Conservation (phyloP, 768 basidiomycete species). For the Collybiopsis confluens region DNA sequence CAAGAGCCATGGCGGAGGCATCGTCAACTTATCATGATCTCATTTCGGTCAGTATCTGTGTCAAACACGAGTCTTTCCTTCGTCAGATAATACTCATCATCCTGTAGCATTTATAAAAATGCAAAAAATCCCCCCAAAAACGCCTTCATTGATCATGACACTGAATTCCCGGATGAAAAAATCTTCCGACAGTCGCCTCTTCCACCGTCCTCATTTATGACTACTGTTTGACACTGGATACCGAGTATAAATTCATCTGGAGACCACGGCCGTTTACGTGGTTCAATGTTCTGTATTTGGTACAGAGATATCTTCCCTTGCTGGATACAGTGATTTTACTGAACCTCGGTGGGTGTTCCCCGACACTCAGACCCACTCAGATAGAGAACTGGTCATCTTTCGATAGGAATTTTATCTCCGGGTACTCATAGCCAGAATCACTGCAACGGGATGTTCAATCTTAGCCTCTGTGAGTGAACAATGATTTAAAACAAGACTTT, state of each 20-base stretch:
- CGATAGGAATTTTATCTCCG: not conserved
- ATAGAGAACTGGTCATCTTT: not conserved
- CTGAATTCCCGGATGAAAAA: too few relatives aligned
- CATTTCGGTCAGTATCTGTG: too few relatives aligned
- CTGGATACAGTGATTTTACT: not conserved
- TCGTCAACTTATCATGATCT: too few relatives aligned
- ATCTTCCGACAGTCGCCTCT: not conserved
- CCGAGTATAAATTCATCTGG: not conserved
- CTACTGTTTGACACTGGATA: not conserved
- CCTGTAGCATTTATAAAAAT: too few relatives aligned
- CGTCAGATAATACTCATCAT: too few relatives aligned
- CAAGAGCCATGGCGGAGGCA: too few relatives aligned
- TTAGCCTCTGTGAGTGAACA: not conserved
- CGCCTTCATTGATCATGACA: too few relatives aligned
- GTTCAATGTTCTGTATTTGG: constrained; percentile 1
- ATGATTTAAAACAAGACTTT: not conserved
- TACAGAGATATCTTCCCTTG: not conserved
- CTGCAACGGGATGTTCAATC: not conserved
- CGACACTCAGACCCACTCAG: too few relatives aligned
- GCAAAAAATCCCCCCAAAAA: too few relatives aligned
- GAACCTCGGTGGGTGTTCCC: not conserved
- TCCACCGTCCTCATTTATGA: not conserved
- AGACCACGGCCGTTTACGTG: not conserved
- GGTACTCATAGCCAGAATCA: not conserved
- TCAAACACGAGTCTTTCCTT: too few relatives aligned